Evolutionary conservation across 805 yeast genomes (phyloP).

Genomic region (Wickerhamomyces rabaulensis): DNA sequence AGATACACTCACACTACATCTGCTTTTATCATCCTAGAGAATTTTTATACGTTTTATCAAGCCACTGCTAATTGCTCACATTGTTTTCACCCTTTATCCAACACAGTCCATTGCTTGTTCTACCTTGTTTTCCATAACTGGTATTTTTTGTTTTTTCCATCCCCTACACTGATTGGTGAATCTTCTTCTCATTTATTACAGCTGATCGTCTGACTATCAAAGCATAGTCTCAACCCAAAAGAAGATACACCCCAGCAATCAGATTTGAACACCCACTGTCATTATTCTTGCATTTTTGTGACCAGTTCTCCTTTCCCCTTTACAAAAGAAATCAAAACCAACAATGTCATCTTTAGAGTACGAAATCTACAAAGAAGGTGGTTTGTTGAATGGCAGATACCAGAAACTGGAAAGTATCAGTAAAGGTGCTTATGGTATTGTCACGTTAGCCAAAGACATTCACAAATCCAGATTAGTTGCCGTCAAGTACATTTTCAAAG

Average conservation of each 20-base stretch:
- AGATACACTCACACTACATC: not conserved
- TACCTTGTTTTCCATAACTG: not conserved
- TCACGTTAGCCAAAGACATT: constrained; percentile 75
- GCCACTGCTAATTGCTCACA: not conserved
- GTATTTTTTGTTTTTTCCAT: not conserved
- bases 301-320: not conserved
- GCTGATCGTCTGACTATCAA: not conserved
- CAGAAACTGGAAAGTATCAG: constrained; percentile 68
- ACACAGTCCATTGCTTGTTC: not conserved
- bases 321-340: constrained; percentile 1
- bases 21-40: not conserved
- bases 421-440: constrained; percentile 92
- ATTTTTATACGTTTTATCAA: not conserved
- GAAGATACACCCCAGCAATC: too few relatives aligned
- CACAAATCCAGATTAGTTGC: constrained; percentile 59
- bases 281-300: not conserved
- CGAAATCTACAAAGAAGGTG: constrained; percentile 39
- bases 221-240: too few relatives aligned
- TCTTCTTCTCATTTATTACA: not conserved
- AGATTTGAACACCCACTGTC: not conserved
- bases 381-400: constrained; percentile 58
- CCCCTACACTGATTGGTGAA: not conserved
- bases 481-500: constrained; percentile 73
- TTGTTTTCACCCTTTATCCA: not conserved
- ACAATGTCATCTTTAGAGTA: constrained; percentile 23